A percentile compares a stretch with the other conserved stretches of the same genome.
phyloP scores from a whole-genome alignment of 306 rosid genomes.

The Prinsepia uniflora region DNA sequence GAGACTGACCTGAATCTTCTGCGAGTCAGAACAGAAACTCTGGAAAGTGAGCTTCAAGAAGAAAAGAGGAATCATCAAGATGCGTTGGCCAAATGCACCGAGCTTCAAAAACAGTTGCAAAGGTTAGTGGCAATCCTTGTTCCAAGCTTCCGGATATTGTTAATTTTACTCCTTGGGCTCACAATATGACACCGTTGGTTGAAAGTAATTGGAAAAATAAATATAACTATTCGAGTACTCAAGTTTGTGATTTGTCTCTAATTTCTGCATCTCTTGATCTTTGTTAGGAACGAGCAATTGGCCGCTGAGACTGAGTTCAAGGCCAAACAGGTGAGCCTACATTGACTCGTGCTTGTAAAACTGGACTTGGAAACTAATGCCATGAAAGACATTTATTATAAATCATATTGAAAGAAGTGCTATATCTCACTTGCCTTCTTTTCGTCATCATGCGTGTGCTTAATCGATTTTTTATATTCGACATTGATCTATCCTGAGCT shows the following conservation, averaged over 20 bases:
- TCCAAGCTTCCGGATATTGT: background rate
- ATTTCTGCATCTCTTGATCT: constrained; percentile 15
- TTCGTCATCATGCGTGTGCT: background rate
- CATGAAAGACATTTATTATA: no score
- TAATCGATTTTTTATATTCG: background rate
- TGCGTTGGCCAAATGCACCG: constrained; percentile 57
- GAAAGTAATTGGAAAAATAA: background rate
- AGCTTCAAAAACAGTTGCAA: constrained; percentile 70
- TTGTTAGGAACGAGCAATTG: constrained; percentile 49
- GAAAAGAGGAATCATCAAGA: constrained; percentile 72
- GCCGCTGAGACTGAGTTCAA: constrained; percentile 46
- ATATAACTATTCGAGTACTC: background rate
- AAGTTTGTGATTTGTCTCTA: constrained; percentile 18
- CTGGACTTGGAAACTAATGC: background rate
- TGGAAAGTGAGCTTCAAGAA: constrained; percentile 70
- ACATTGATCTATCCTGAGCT: background rate
- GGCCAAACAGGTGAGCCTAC: constrained; percentile 55
- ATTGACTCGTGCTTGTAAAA: background rate
- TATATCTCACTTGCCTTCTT: background rate
- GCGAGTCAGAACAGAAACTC: constrained; percentile 49
- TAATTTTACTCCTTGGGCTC: constrained; percentile 7
- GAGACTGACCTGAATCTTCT: constrained; percentile 65
- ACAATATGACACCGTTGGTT: constrained; percentile 4
- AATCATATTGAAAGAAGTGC: background rate
- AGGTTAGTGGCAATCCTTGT: constrained; percentile 46